Evolutionary conservation across 2,329 filamentous ascomycete genomes (phyloP).

Genomic region (Alternaria infectoria): DNA sequence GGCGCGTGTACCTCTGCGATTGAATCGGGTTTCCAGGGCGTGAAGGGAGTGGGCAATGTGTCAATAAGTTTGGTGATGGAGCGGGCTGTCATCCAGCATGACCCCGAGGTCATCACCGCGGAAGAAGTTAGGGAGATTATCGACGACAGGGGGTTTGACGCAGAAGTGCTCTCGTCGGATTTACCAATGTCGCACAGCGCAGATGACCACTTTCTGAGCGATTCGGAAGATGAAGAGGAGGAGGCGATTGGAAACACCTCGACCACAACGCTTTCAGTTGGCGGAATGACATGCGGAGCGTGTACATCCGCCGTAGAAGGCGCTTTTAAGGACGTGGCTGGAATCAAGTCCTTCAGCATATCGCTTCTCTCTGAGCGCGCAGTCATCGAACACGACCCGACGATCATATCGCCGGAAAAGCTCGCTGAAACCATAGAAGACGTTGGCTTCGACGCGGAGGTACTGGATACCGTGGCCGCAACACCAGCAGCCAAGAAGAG

Average conservation of each 20-base stretch:
- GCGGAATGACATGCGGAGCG: constrained; percentile 91
- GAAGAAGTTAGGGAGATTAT: constrained; percentile 83
- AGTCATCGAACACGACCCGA: constrained; percentile 80
- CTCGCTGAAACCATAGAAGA: constrained; percentile 67
- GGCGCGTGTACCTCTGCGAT: constrained; percentile 96
- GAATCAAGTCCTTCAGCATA: constrained; percentile 78
- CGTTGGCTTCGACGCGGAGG: constrained; percentile 78
- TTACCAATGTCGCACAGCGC: constrained; percentile 60
- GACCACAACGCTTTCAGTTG: constrained; percentile 77
- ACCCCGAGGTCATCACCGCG: constrained; percentile 74
- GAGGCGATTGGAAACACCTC: constrained; percentile 47
- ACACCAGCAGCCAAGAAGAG: constrained; percentile 39
- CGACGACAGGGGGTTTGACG: constrained; percentile 91
- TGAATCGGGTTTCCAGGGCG: constrained; percentile 84
- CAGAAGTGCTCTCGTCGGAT: constrained; percentile 84
- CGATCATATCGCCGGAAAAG: constrained; percentile 58
- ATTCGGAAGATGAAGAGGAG: constrained; percentile 45
- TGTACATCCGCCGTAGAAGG: constrained; percentile 86
- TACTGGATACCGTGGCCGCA: constrained; percentile 72
- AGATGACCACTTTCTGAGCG: constrained; percentile 45
- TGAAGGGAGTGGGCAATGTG: constrained; percentile 82
- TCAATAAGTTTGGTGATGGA: constrained; percentile 95
- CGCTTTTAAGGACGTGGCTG: constrained; percentile 75
- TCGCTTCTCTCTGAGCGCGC: constrained; percentile 84
- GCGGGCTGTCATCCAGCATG: constrained; percentile 91